Percentiles rank a stretch among this genome's conserved stretches.
Evolutionary conservation across 306 rosid genomes (phyloP).

Genomic region (Corylus americana): DNA sequence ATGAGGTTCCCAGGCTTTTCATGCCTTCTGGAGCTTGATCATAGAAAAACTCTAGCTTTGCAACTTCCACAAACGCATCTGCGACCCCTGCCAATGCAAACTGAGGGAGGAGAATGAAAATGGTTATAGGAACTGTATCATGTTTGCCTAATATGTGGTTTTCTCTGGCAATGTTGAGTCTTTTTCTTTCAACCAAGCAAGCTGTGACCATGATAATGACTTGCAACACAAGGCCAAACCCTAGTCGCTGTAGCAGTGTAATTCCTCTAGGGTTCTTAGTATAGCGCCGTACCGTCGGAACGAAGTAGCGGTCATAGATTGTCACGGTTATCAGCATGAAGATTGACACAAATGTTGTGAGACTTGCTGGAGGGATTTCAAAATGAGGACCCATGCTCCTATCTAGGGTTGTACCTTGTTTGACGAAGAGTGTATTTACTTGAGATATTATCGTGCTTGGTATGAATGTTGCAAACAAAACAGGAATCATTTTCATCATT

Average conservation of each 20-base stretch:
- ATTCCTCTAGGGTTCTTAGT: conserved; percentile 83
- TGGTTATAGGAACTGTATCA: conserved; percentile 59
- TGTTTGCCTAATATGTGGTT: conserved; percentile 17
- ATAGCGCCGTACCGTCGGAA: conserved; percentile 48
- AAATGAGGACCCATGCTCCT: conserved; percentile 61
- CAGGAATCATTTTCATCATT: conserved; percentile 72
- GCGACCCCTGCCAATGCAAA: conserved; percentile 68
- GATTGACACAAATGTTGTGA: conserved; percentile 46
- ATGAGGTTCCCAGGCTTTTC: conserved; percentile 83
- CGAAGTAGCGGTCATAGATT: conserved; percentile 57
- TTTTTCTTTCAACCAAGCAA: conserved; percentile 49
- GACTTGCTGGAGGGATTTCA: conserved; percentile 63
- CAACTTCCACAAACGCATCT: conserved; percentile 65
- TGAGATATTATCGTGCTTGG: conserved; percentile 58
- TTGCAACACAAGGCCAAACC: conserved; percentile 63
- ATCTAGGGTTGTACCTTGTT: conserved; percentile 65
- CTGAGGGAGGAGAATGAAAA: conserved; percentile 79
- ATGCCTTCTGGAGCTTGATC: conserved; percentile 81
- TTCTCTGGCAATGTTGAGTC: conserved; percentile 53
- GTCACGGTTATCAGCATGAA: conserved; percentile 62
- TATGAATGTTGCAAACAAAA: conserved; percentile 53
- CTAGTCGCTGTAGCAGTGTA: conserved; percentile 77
- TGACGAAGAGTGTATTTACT: conserved; percentile 54
- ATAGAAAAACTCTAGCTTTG: conserved; percentile 78
- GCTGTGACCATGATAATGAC: conserved; percentile 48